phyloP scores from a whole-genome alignment of 2,329 filamentous ascomycete species.

The Gyromitra esculenta region DNA sequence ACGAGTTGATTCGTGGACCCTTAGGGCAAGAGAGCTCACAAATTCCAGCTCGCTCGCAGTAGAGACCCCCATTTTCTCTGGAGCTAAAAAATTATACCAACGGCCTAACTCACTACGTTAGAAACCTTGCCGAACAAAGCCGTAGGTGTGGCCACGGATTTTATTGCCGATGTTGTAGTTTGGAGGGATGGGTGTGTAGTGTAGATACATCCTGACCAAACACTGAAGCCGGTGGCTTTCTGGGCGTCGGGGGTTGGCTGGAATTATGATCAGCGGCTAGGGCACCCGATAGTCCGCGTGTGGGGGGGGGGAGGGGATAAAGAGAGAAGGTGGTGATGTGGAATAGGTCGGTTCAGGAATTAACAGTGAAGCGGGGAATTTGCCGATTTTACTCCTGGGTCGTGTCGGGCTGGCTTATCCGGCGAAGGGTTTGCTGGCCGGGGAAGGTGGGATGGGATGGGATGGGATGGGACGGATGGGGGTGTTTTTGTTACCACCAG shows the following conservation, averaged over 20 bases:
- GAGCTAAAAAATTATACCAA: neutral
- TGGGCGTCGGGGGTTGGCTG: neutral
- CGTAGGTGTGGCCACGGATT: neutral
- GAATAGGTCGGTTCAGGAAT: neutral
- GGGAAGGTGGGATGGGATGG: neutral
- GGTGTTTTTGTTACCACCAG: neutral
- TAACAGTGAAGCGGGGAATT: neutral
- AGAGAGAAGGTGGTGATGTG: no score
- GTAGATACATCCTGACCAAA: neutral
- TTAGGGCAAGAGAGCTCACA: neutral
- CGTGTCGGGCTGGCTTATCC: neutral
- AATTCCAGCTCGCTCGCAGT: neutral
- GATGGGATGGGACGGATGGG: neutral
- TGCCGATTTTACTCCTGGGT: neutral
- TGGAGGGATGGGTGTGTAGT: neutral
- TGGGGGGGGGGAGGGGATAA: no score
- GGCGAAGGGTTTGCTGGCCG: neutral
- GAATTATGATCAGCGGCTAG: neutral
- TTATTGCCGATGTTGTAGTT: neutral
- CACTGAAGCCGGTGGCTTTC: neutral
- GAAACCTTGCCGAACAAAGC: neutral
- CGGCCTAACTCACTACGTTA: neutral
- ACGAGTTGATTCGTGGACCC: neutral
- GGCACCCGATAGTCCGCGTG: neutral
- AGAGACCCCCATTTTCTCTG: neutral